phyloP scores from a whole-genome alignment of 257 asterid genomes.

The Solanum piurae region DNA sequence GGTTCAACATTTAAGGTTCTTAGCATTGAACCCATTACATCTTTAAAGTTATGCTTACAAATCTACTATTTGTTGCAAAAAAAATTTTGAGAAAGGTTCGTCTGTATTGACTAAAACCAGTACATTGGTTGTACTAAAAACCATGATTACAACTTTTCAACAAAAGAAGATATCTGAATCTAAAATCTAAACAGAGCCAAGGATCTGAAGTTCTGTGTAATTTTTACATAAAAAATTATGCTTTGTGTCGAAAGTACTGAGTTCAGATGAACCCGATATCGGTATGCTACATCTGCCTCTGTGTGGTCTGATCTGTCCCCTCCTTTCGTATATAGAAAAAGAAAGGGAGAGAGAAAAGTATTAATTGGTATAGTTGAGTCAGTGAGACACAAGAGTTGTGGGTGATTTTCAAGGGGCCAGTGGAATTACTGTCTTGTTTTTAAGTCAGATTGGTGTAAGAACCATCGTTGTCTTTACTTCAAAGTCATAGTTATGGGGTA shows the following conservation, averaged over 20 bases:
- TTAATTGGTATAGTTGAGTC: background rate
- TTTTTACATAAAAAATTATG: background rate
- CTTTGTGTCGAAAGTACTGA: background rate
- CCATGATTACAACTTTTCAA: too few species aligned
- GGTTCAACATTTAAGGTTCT: too few species aligned
- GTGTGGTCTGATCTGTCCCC: background rate
- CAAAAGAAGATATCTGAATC: background rate
- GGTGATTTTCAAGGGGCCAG: background rate
- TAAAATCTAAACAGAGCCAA: background rate
- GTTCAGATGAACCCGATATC: background rate
- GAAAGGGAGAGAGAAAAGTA: background rate
- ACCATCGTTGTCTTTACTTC: background rate
- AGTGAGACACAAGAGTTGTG: background rate
- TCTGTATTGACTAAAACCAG: too few species aligned
- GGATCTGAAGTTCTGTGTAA: background rate
- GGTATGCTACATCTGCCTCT: background rate
- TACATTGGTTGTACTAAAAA: too few species aligned
- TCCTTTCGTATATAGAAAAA: background rate
- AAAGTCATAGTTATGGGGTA: background rate
- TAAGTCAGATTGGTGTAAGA: background rate
- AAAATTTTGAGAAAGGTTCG: too few species aligned
- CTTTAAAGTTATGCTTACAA: too few species aligned
- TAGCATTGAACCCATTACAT: too few species aligned
- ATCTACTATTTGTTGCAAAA: too few species aligned
- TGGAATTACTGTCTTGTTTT: too few species aligned